phyloP scores from a whole-genome alignment of 1,284 basidiomycete genomes.

The Cryptococcus hybrid region DNA sequence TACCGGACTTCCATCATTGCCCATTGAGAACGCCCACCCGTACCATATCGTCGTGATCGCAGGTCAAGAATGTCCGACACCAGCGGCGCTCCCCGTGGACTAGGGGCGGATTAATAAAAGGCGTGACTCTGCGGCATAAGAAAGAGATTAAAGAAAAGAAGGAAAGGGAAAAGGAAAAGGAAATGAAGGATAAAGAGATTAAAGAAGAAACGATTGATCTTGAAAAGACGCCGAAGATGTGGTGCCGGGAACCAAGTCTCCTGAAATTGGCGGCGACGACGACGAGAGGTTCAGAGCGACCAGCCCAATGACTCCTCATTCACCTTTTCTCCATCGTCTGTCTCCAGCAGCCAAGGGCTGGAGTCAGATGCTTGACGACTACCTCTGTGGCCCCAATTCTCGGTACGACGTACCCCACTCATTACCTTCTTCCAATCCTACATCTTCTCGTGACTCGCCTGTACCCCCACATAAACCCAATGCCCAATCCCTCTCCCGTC shows the following conservation, averaged over 20 bases:
- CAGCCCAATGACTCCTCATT: constrained; percentile 17
- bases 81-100: constrained; percentile 49
- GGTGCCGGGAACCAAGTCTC: constrained; percentile 3
- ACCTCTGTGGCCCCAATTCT: constrained; percentile 32
- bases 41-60: constrained; percentile 57
- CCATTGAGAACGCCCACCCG: constrained; percentile 47
- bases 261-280: background rate
- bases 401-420: constrained; percentile 3
- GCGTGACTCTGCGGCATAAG: constrained; percentile 30
- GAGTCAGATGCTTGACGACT: constrained; percentile 19
- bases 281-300: constrained; percentile 2
- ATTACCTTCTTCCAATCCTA: constrained; percentile 6
- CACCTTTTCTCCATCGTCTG: constrained; percentile 17
- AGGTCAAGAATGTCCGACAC: constrained; percentile 52
- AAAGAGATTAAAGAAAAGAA: constrained; percentile 16
- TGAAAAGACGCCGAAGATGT: constrained; percentile 7
- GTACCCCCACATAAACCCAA: background rate
- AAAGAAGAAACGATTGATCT: background rate
- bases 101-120: constrained; percentile 48
- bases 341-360: constrained; percentile 16
- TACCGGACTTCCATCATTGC: constrained; percentile 26
- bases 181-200: constrained; percentile 8
- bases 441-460: constrained; percentile 10
- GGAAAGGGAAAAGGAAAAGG: constrained; percentile 20
- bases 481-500: background rate